Evolutionary conservation across 331 rosid species (phyloP).

Genomic region (Cydonia oblonga): DNA sequence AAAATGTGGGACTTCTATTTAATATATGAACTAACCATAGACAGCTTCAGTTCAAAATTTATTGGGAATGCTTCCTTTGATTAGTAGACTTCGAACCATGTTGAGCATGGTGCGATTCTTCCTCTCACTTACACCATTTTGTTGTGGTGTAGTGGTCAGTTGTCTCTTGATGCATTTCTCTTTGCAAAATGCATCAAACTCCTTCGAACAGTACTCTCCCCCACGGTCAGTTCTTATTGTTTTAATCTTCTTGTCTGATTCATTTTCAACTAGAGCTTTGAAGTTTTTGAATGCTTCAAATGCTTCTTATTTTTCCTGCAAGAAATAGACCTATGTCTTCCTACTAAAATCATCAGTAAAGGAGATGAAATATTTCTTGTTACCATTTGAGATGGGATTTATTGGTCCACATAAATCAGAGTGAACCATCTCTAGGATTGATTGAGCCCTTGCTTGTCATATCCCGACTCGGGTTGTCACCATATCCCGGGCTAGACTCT

Average conservation of each 20-base stretch:
- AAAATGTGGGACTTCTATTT: not conserved
- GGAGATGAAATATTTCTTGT: no score
- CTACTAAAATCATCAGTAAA: no score
- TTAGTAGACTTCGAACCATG: not conserved
- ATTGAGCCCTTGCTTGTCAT: not conserved
- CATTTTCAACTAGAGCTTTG: no score
- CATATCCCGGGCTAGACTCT: no score
- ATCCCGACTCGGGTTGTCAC: no score
- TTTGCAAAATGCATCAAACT: no score
- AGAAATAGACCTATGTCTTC: no score
- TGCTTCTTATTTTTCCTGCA: no score
- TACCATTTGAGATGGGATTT: no score
- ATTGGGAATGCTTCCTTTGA: not conserved
- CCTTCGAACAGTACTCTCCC: rapidly evolving
- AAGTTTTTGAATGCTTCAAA: no score
- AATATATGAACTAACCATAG: not conserved
- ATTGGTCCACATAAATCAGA: no score
- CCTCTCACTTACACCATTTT: not conserved
- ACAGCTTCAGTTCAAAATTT: not conserved
- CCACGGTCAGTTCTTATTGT: not conserved
- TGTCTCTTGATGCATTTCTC: no score
- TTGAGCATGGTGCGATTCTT: not conserved
- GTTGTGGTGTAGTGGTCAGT: not conserved
- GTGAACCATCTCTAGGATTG: not conserved
- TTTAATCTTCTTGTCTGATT: not conserved